phyloP scores from a whole-genome alignment of 768 basidiomycete species.

The Arthromyces matolae region DNA sequence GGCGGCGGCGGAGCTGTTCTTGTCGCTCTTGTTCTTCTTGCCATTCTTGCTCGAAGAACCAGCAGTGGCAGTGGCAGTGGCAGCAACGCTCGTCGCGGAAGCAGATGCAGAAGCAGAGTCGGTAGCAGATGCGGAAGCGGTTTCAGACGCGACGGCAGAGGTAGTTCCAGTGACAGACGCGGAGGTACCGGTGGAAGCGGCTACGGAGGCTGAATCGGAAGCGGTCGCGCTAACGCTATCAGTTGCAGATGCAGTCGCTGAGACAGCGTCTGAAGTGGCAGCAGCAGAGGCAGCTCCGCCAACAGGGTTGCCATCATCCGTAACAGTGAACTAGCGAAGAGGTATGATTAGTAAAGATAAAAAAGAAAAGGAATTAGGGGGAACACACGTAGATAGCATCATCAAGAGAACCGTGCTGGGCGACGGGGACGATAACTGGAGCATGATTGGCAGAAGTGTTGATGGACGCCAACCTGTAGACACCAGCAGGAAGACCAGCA shows the following conservation, averaged over 20 bases:
- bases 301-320: conserved; percentile 27
- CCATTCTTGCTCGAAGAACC: conserved; percentile 3
- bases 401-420: conserved; percentile 49
- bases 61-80: conserved; percentile 5
- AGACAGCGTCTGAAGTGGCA: conserved; percentile 3
- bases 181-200: conserved; percentile 8
- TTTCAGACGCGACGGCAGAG: conserved; percentile 9
- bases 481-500: conserved; percentile 51
- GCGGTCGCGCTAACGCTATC: conserved; percentile 6
- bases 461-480: conserved; percentile 56
- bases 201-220: conserved; percentile 9
- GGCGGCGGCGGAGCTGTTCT: conserved; percentile 4
- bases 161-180: conserved; percentile 5
- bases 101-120: conserved; percentile 17
- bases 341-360: neutral
- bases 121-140: conserved; percentile 6
- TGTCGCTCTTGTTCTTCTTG: no score
- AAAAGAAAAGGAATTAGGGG: neutral
- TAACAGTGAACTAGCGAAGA: conserved; percentile 29
- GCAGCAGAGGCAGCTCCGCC: conserved; percentile 15
- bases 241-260: neutral
- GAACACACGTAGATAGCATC: conserved; percentile 42
- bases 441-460: conserved; percentile 48
- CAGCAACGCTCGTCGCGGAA: no score
- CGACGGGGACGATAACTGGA: conserved; percentile 42